Conservation (phyloP, 192 early-diverging fungal species). For the Podila epicladia region DNA sequence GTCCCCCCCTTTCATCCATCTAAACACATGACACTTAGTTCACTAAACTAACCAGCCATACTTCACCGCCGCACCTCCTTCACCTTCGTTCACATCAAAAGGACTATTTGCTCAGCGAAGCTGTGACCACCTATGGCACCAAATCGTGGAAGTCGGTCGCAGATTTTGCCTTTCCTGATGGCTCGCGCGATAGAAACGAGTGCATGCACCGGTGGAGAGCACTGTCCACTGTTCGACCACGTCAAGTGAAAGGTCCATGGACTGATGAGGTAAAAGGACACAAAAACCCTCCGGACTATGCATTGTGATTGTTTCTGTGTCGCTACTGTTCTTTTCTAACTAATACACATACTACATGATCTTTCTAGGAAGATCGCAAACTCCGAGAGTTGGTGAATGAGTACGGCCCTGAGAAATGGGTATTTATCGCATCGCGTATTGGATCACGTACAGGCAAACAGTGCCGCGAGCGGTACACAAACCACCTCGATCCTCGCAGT, state of each 20-base stretch:
- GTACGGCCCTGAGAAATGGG: slow-evolving; percentile 51
- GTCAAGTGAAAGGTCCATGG: slow-evolving; percentile 51
- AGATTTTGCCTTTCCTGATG: slow-evolving; percentile 39
- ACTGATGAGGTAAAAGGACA: slow-evolving; percentile 34
- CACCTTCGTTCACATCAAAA: background rate
- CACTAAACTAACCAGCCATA: too few species aligned
- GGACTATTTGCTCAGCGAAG: slow-evolving; percentile 34
- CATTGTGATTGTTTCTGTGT: too few species aligned
- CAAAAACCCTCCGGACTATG: too few species aligned
- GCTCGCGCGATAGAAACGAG: slow-evolving; percentile 33
- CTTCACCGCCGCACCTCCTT: background rate
- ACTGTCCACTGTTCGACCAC: slow-evolving; percentile 14
- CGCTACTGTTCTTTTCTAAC: too few species aligned
- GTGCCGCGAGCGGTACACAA: slow-evolving; percentile 43
- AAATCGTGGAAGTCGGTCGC: slow-evolving; percentile 39
- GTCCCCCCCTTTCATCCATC: background rate
- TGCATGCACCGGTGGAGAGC: slow-evolving; percentile 43
- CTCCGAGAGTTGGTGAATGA: slow-evolving; percentile 36
- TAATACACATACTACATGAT: too few species aligned
- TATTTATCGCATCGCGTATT: slow-evolving; percentile 48
- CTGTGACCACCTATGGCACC: slow-evolving; percentile 24
- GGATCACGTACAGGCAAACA: slow-evolving; percentile 48
- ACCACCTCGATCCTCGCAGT: slow-evolving; percentile 49
- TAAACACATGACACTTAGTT: background rate
- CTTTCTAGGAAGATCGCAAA: slow-evolving; percentile 33